Evolutionary conservation across 495 filamentous ascomycete species (phyloP), one percentile per base, ranked within the genome.

Genomic region (Penicillium canariense): DNA sequence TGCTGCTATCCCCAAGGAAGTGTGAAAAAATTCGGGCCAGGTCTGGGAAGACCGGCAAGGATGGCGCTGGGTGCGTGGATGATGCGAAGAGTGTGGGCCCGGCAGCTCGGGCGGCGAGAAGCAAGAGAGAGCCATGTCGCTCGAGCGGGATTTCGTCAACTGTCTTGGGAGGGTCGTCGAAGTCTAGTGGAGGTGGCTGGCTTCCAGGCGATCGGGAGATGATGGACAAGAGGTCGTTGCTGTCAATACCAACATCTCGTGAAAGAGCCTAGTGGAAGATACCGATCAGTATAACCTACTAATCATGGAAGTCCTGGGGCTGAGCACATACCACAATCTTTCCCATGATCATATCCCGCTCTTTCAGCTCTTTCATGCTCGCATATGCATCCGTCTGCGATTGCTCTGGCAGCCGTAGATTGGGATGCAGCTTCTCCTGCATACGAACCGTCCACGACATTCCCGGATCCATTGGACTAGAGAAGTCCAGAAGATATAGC

Each of bases 371-470:
- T 62, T 87, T 79, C n/a, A 83, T 80, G 31, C 81, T 76, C 9
- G 77, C 71, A 61, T 87, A 95, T 12, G 78, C 71, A 30, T 86
- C 79, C 15, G 78, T 79, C 32, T 81, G 73, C 11, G 88, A 88
- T 34, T 82, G 71, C 5, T 59, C 62, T 4, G 68, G 66, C 48
- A 75, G 48, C 5, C 64, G 67, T 32, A 56, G 51, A 34, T 65
- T 51, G 0, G 90, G 88, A 48, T 86, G 73, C 48, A 85, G 74
- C 42, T 84, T 82, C 67, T 96, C 90, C 52, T 86, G 81, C 61
- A 93, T 72, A 50, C 90, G 76, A n/a, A 83, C 80, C 15, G 89
- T 80, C 90, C 84, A 88, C 7, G 81, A 81, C 80, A 96, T 62
- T 61, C 89, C 85, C 63, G 69, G 81, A 50, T 75, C 84, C 69